Conservation (phyloP, 1,139 yeast genomes). For the Pichia sp. region DNA sequence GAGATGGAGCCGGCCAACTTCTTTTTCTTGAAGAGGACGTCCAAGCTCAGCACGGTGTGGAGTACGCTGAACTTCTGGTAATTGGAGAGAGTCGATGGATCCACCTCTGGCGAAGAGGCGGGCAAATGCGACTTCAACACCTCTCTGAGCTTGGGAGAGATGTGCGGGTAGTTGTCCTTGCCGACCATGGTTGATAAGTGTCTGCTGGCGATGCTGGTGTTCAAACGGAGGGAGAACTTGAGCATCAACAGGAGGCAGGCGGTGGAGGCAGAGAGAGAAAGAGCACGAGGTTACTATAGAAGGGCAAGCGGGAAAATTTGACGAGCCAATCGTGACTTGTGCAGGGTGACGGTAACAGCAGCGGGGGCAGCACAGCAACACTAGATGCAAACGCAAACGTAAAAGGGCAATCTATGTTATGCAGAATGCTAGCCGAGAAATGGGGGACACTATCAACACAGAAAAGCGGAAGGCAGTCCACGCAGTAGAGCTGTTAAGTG, state of each 20-base stretch:
- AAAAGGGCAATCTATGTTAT: not conserved
- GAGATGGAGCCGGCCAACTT: conserved; percentile 54
- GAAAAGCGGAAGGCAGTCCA: no score
- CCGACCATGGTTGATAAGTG: conserved; percentile 1
- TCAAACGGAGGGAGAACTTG: not conserved
- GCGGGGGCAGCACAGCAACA: no score
- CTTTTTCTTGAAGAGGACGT: conserved; percentile 52
- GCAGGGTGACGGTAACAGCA: no score
- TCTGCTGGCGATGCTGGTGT: not conserved
- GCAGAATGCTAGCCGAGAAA: not conserved
- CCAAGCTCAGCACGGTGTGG: conserved; percentile 49
- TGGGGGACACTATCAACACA: no score
- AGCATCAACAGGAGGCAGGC: not conserved
- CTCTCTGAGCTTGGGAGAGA: conserved; percentile 25
- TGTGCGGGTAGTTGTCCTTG: conserved; percentile 22
- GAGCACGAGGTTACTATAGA: not conserved
- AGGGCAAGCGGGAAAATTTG: not conserved
- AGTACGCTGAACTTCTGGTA: conserved; percentile 51
- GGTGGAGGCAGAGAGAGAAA: not conserved
- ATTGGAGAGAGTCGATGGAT: conserved; percentile 75
- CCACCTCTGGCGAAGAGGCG: conserved; percentile 50
- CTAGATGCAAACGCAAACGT: not conserved
- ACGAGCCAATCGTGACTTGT: no score
- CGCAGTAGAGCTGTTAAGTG: no score
- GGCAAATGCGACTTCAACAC: conserved; percentile 38